phyloP scores from a whole-genome alignment of 1,284 basidiomycete species.

The Austroboletus rostrupii region DNA sequence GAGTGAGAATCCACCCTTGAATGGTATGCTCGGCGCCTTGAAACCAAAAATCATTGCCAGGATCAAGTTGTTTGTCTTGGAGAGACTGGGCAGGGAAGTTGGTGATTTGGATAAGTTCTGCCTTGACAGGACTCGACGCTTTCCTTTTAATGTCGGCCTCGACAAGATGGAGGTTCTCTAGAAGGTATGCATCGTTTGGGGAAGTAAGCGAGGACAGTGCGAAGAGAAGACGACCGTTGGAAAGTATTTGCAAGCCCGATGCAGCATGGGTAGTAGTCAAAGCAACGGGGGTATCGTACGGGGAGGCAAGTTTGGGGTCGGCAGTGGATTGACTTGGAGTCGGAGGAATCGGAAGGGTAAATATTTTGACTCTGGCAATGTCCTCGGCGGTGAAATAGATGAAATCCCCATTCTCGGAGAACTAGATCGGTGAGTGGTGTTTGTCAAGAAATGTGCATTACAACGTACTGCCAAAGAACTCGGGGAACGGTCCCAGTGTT shows the following conservation, averaged over 20 bases:
- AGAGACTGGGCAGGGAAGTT: constrained; percentile 57
- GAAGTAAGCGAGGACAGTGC: constrained; percentile 64
- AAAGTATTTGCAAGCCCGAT: constrained; percentile 57
- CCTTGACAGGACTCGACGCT: constrained; percentile 26
- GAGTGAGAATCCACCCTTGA: constrained; percentile 82
- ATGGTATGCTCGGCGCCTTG: constrained; percentile 71
- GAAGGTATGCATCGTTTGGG: constrained; percentile 71
- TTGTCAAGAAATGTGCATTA: too few species aligned
- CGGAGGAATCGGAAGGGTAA: constrained; percentile 58
- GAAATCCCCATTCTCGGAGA: constrained; percentile 65
- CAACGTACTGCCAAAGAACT: constrained; percentile 29
- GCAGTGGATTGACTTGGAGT: constrained; percentile 53
- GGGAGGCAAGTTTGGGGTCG: constrained; percentile 43
- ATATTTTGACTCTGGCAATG: constrained; percentile 72
- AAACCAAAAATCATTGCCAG: constrained; percentile 83
- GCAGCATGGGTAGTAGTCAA: constrained; percentile 57
- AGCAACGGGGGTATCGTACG: constrained; percentile 51
- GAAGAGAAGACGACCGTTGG: constrained; percentile 60
- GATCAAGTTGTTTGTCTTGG: constrained; percentile 50
- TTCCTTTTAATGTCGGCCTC: constrained; percentile 37
- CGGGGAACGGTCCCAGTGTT: constrained; percentile 81
- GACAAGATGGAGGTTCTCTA: constrained; percentile 44
- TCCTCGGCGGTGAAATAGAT: constrained; percentile 78
- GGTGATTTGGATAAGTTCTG: constrained; percentile 51
- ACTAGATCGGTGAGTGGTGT: constrained; percentile 39